A percentile compares a stretch with the other conserved stretches of the same genome.
Evolutionary conservation across 495 filamentous ascomycete genomes (phyloP).

Genomic region (Endocarpon pusillum): DNA sequence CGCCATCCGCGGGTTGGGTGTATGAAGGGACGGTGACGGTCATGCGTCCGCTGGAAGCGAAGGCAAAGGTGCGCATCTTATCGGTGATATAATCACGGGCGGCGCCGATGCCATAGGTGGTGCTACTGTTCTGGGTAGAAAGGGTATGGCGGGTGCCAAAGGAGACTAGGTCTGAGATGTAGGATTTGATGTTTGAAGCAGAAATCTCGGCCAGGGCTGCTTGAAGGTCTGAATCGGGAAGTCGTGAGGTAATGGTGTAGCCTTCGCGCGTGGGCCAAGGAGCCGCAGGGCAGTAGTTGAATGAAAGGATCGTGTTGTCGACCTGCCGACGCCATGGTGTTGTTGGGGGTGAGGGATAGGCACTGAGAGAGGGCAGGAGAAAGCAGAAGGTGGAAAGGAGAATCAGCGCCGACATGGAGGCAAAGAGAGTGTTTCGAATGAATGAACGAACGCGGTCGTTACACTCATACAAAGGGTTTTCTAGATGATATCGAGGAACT

Average conservation of each 20-base stretch:
- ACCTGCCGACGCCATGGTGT: too few species aligned
- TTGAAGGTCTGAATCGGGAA: slow-evolving; percentile 24
- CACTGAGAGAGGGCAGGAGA: too few species aligned
- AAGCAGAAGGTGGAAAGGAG: too few species aligned
- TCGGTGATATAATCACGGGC: slow-evolving; percentile 34
- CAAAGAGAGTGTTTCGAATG: too few species aligned
- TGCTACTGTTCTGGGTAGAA: slow-evolving; percentile 26
- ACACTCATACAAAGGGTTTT: too few species aligned
- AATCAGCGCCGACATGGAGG: too few species aligned
- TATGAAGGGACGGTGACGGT: slow-evolving; percentile 27
- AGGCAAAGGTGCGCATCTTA: slow-evolving; percentile 23
- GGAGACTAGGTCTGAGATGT: slow-evolving; percentile 27
- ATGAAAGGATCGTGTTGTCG: too few species aligned
- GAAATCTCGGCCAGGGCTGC: slow-evolving; percentile 25
- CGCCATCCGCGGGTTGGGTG: slow-evolving; percentile 20
- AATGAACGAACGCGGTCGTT: too few species aligned
- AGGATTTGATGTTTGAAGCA: slow-evolving; percentile 23
- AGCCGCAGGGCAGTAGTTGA: too few species aligned
- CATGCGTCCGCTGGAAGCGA: slow-evolving; percentile 22
- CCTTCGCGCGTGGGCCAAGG: too few species aligned
- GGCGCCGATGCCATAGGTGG: slow-evolving; percentile 34
- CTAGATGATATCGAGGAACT: too few species aligned
- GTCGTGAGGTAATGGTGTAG: slow-evolving; percentile 29
- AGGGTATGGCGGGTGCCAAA: slow-evolving; percentile 37
- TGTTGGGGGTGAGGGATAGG: too few species aligned